These are phyloP conservation scores for Ormosia emarginata DNA, from an alignment of 306 rosid genomes.

Conservation along the genomic window DNA sequence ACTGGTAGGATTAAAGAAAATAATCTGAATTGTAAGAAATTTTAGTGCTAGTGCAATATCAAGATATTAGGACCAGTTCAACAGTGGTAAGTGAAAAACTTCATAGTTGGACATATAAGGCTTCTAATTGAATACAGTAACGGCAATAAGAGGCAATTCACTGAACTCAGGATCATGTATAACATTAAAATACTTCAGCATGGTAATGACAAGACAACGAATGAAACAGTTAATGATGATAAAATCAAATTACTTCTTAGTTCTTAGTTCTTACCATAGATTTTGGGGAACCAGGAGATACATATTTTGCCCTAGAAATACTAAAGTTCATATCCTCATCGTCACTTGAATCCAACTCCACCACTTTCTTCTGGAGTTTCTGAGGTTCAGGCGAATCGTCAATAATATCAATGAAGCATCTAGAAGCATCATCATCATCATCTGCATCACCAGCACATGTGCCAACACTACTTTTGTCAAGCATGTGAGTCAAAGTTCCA, in stretches of 20 bases:
- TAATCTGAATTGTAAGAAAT: neutral
- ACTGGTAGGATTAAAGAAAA: neutral
- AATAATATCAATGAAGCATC: slow-evolving; percentile 25
- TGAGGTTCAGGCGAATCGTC: slow-evolving; percentile 44
- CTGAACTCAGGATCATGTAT: neutral
- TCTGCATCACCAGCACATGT: neutral
- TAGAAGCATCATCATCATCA: slow-evolving; percentile 3
- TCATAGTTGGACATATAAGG: neutral
- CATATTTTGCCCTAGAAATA: slow-evolving; percentile 29
- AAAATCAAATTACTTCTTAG: slow-evolving; percentile 17
- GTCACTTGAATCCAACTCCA: slow-evolving; percentile 71
- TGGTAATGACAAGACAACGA: neutral
- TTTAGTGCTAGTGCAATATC: neutral
- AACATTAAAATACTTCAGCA: neutral
- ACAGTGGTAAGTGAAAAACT: neutral
- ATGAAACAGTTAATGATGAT: neutral
- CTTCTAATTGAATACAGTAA: neutral
- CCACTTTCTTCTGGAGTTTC: slow-evolving; percentile 31
- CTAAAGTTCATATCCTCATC: slow-evolving; percentile 45
- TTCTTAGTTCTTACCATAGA: slow-evolving; percentile 44
- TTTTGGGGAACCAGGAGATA: slow-evolving; percentile 25
- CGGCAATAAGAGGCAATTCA: neutral
- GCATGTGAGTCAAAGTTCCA: slow-evolving; percentile 47
- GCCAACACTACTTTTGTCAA: slow-evolving; percentile 29
- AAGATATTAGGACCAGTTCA: neutral